phyloP scores from a whole-genome alignment of 176 grass and related monocot genomes.

The Saccharum officinarum region DNA sequence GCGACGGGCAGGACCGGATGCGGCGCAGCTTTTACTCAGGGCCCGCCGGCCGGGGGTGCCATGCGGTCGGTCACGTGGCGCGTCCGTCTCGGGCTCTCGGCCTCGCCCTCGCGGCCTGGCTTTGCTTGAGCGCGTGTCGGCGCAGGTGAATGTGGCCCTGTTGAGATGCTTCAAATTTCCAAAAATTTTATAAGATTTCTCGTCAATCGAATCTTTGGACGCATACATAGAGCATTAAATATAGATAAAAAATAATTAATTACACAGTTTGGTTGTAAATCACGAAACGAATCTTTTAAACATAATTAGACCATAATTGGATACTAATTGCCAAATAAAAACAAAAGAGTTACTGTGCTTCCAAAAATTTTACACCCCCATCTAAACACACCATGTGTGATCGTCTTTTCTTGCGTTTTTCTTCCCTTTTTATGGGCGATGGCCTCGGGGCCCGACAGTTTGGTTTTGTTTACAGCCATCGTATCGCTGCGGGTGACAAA shows the following conservation, averaged over 20 bases:
- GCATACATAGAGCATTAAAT: no score
- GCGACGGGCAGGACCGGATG: conserved; percentile 17
- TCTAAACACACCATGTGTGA: no score
- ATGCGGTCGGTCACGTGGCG: conserved; percentile 21
- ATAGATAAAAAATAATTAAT: no score
- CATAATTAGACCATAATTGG: no score
- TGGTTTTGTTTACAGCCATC: neutral
- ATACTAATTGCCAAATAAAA: no score
- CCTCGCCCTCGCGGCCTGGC: neutral
- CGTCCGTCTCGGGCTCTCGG: neutral
- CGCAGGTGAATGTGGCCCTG: conserved; percentile 12
- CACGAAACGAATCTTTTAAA: no score
- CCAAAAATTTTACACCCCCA: no score
- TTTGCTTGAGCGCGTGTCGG: neutral
- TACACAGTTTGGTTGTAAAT: no score
- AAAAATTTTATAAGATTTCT: no score
- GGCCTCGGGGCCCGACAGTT: neutral
- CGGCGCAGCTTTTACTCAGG: conserved; percentile 26
- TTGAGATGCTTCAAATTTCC: no score
- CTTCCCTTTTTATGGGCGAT: neutral
- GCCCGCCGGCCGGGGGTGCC: neutral
- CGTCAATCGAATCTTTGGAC: no score
- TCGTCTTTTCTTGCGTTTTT: conserved; percentile 15
- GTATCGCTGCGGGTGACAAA: neutral
- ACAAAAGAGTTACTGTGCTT: no score